Base-by-base conservation (phyloP, 1,139 yeast species). In the Komagataea norvegica region DNA sequence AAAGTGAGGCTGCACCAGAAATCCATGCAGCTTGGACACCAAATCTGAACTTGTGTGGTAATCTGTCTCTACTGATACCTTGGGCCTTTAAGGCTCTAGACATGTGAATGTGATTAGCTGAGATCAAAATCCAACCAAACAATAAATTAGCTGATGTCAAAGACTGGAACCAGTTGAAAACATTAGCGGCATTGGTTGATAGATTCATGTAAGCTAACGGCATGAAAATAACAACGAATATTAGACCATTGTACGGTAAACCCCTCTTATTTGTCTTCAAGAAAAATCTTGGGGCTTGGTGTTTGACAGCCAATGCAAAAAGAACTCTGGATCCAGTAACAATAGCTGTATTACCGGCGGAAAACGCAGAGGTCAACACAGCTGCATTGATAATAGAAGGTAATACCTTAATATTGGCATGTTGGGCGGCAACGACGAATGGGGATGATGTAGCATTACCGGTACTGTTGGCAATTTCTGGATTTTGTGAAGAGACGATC, bases 381-480 rank as follows among this genome's bases (percentile, higher is more conserved):
- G 70, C 64, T 3, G 66, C 77, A 51, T 73, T 74, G 45, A 74
- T 62, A 32, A 74, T 62, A 44, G 67, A 68, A 11, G 75, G 75
- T 22, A 74, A 51, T 1, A 61, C 74, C 25, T 57, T 59, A 40
- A 73, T 72, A 8, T 72, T 70, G 1, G 76, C 75, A 33, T 62
- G 59, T 37, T 64, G 59, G 33, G 74, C 67, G 18, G 77, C 79
- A 49, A 74, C 65, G 26, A 74, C 79, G 48, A 70, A 74, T 5
- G 80, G 79, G 6, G 79, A 73, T 3, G 73, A 65, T 8, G 68
- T 60, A 6, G 77, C 76, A 38, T 70, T 71, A 31, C 76, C 72
- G 24, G 65, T 58, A 5, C 62, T 60, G 19, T 60, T 51, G 4
- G 67, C 62, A 48, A 74, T 60, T 1, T 44, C 36, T 7, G 61